Base-by-base conservation (phyloP, 2,329 filamentous ascomycete species). In the Colletotrichum agaves region DNA sequence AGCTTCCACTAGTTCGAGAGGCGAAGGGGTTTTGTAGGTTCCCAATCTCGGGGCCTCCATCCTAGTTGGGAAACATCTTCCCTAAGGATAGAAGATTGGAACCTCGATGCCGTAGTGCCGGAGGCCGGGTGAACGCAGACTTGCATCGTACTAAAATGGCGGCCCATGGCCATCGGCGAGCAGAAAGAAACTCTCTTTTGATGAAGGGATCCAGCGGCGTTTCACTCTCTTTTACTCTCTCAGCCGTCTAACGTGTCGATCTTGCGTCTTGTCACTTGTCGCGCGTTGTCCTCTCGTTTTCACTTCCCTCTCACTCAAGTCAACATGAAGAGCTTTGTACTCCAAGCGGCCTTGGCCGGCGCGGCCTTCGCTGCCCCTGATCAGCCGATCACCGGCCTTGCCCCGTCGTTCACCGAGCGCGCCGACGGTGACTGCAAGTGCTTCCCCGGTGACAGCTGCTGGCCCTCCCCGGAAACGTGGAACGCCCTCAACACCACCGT, bases 361-460 rank as follows among this genome's bases (percentile, higher is more conserved):
- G 64, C 52, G 31, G 64, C 64, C 5, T 27, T 67, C 19, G 64
- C 64, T 23, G 60, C 52, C 17, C 64, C 60, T 44, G 58, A 56
- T 49, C 49, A 41, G 27, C 13, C 21, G 10, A 19, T 47, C 17
- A 35, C n/a, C 23, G 58, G 47, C 23, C 15, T 49, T 10, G 56
- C 5, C 19, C 11, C 37, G 12, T 19, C 37, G n/a, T 19, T 58
- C 35, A 5, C 44, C 13, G 39, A 58, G 52, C 60, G 84, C 80
- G 81, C 82, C 75, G 33, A 80, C 49, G 41, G 13, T 44, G 46
- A 67, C 6, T 85, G 82, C 74, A 80, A 79, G 53, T 84, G 81
- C 75, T 81, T 83, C 60, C 85, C 85, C 0, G 80, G 80, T 10
- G 83, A 87, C 56, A 15, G 71, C 3, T 84, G 82, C 73, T 88